phyloP scores from a whole-genome alignment of 23 red algal species.

The Pyropia haitanensis region DNA sequence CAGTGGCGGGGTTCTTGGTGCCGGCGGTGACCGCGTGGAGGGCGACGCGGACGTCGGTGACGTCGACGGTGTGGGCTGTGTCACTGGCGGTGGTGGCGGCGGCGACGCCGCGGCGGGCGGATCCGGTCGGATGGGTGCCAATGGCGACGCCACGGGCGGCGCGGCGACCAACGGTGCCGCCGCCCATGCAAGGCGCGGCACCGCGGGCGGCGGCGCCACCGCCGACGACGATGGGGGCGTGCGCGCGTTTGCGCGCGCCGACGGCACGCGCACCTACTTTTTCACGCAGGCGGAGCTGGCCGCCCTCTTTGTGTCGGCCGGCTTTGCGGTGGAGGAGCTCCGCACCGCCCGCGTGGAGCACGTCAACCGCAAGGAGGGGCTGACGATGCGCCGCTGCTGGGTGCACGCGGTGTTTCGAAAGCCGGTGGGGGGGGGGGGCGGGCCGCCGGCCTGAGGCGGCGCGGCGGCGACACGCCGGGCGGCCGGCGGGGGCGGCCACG shows the following conservation, averaged over 20 bases:
- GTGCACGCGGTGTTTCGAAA: constrained; percentile 63
- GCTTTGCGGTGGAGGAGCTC: constrained; percentile 24
- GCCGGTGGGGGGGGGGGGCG: neutral
- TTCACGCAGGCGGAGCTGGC: constrained; percentile 56
- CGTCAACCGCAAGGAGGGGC: constrained; percentile 64
- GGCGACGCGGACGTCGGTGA: too few species aligned
- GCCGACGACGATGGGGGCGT: neutral
- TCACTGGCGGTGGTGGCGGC: too few species aligned
- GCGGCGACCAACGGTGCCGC: neutral
- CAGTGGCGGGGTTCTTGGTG: neutral
- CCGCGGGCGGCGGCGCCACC: neutral
- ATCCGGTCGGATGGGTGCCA: too few species aligned
- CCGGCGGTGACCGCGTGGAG: too few species aligned
- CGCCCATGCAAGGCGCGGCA: neutral
- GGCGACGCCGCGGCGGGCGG: too few species aligned
- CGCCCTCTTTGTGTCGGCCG: constrained; percentile 32
- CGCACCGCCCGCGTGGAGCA: constrained; percentile 24
- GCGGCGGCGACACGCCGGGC: too few species aligned
- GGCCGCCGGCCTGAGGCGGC: too few species aligned
- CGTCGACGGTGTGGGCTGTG: too few species aligned
- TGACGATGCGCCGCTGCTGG: constrained; percentile 76
- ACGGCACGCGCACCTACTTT: constrained; percentile 91
- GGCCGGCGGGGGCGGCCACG: too few species aligned
- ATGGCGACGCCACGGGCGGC: neutral
- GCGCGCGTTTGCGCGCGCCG: constrained; percentile 49